These are phyloP conservation scores for Emydomyces testavorans DNA, from an alignment of 2,329 filamentous ascomycete species.

Conservation along the genomic window DNA sequence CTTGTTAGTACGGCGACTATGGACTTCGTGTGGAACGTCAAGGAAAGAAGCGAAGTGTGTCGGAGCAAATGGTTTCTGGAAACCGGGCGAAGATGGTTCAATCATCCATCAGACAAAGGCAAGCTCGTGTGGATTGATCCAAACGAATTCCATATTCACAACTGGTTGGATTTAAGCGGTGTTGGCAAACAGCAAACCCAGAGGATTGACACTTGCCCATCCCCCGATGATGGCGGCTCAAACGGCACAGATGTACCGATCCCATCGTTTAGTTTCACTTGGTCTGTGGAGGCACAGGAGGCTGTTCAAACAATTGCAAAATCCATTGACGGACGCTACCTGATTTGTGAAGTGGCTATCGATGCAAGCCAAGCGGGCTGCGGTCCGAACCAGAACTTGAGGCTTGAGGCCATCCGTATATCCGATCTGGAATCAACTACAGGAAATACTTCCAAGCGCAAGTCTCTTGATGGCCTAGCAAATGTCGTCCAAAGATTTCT, in stretches of 20 bases:
- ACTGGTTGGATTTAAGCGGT: background rate
- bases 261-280: background rate
- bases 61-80: background rate
- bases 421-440: background rate
- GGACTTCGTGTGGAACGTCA: slow-evolving; percentile 8
- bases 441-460: background rate
- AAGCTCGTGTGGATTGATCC: slow-evolving; percentile 12
- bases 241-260: background rate
- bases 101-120: slow-evolving; percentile 7
- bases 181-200: background rate
- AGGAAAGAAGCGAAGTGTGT: slow-evolving; percentile 7
- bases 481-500: slow-evolving; percentile 10
- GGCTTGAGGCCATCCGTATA: background rate
- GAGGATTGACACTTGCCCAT: background rate
- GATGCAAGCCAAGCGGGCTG: background rate
- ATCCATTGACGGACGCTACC: background rate
- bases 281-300: background rate
- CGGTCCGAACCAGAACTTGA: background rate
- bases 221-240: background rate
- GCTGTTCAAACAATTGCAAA: background rate
- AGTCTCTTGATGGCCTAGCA: slow-evolving; percentile 1
- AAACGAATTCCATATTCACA: slow-evolving; percentile 1
- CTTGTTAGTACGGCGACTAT: slow-evolving; percentile 3
- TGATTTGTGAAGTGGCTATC: slow-evolving; percentile 4
- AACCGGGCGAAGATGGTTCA: slow-evolving; percentile 7